These are phyloP conservation scores for Solanum hybrid DNA, from an alignment of 305 asterid genomes.

Conservation along the genomic window DNA sequence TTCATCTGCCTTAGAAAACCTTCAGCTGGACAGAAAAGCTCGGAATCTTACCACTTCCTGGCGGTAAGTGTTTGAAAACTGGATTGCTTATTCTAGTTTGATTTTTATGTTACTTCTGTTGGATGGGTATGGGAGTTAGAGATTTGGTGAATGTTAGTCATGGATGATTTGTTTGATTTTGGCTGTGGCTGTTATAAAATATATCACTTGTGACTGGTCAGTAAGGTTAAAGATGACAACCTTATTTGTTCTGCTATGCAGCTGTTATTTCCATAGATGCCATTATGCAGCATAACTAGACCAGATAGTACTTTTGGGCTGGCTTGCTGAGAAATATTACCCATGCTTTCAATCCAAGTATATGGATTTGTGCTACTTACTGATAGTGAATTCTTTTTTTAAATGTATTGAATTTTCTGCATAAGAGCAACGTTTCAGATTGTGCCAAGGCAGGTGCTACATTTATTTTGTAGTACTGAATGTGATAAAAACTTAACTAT, in stretches of 20 bases:
- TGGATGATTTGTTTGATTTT: not conserved
- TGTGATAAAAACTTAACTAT: not conserved
- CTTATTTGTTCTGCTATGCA: not conserved
- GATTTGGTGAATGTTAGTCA: not conserved
- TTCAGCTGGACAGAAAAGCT: constrained; percentile 91
- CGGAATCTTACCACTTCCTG: constrained; percentile 78
- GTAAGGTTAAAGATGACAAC: not conserved
- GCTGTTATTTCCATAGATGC: not conserved
- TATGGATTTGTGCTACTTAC: not conserved
- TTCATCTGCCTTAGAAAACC: constrained; percentile 86
- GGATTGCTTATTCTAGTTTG: constrained; percentile 4
- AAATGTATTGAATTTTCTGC: not conserved
- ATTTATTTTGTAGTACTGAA: not conserved
- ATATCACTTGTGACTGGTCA: not conserved
- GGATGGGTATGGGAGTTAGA: not conserved
- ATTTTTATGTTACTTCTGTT: not conserved
- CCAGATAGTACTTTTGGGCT: not conserved
- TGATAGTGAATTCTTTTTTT: not conserved
- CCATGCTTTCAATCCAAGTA: not conserved
- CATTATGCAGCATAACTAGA: not conserved
- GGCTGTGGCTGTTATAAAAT: not conserved
- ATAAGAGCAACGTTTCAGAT: not conserved
- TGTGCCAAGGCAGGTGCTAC: not conserved
- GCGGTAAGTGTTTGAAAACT: constrained; percentile 49
- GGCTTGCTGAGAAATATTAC: not conserved